Evolutionary conservation across 139 green algal species (phyloP), one percentile per base, ranked within the genome.

Genomic region (Auxenochlorella pyrenoidosa): DNA sequence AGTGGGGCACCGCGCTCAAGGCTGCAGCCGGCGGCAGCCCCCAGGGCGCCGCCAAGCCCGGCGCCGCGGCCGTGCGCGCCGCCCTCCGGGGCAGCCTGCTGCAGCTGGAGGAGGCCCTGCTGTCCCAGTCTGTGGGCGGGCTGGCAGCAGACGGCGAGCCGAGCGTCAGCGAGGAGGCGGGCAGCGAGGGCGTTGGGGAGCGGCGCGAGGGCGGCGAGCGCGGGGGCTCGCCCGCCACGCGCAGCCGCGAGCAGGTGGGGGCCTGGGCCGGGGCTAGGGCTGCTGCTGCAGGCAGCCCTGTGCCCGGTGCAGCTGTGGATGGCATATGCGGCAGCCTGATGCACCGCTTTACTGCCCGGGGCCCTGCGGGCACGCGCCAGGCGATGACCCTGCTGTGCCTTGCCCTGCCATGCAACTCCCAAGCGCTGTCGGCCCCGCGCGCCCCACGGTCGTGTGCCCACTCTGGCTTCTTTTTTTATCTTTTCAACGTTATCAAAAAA

Each of bases 31-130:
- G 41, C 6, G 87, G 87, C 40, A 41, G 51, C n/a, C 34, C 59
- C 26, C n/a, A 65, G 36, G 73, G 73, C 73, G 1, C 36, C 36
- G 71, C 2, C 40, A 73, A 66, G 83, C 38, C 41, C 60, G 83
- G 22, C 36, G 84, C 60, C 1, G 38, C 54, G 19, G 72, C 58
- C 15, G 40, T 83, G 22, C 54, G 84, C 6, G 26, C 0, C 4
- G 26, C 12, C 12, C 66, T 86, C 66, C 82, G 54, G 66, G 21
- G 28, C 66, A 51, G 26, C 26, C 66, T 86, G 82, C 36, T 32
- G 32, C 38, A 68, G 43, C 66, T 86, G 44, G 82, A 86, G 66
- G 82, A 44, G 4, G 82, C 82, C 18, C 82, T 86, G 82, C 41
- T 86, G 66, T 66, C 60, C 1, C 32, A 75, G 63, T 85, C 82